A percentile compares a stretch with the other conserved stretches of the same genome.
Conservation (phyloP, 768 basidiomycete species). For the Mycena rosella region DNA sequence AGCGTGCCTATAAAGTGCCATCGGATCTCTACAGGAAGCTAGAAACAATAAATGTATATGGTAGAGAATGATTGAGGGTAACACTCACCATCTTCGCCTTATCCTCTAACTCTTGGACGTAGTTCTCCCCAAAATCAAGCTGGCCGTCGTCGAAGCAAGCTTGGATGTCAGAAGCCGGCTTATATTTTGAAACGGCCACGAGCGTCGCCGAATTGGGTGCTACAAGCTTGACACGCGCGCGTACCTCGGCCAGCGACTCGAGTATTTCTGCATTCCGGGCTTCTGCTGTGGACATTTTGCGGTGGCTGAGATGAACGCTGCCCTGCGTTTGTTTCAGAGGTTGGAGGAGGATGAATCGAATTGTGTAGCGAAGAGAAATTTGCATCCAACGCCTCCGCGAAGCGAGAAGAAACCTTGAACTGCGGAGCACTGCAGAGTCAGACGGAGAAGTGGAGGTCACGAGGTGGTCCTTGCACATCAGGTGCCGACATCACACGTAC, state of each 20-base stretch:
- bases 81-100: conserved; percentile 76
- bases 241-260: conserved; percentile 66
- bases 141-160: conserved; percentile 87
- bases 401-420: too few relatives aligned
- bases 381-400: conserved; percentile 6
- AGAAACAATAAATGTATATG: background rate
- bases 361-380: background rate
- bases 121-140: conserved; percentile 97
- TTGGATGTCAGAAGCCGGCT: conserved; percentile 88
- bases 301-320: background rate
- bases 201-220: conserved; percentile 53
- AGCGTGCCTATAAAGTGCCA: conserved; percentile 98
- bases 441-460: too few relatives aligned
- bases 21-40: conserved; percentile 90
- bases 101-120: conserved; percentile 92
- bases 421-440: too few relatives aligned
- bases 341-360: background rate
- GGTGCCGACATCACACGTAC: too few relatives aligned
- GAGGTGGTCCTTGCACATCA: too few relatives aligned
- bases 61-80: conserved; percentile 36
- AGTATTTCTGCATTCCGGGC: conserved; percentile 63
- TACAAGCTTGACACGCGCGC: conserved; percentile 54
- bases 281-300: conserved; percentile 16
- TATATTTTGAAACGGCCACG: conserved; percentile 94
- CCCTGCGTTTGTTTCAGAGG: background rate